Base-by-base conservation (phyloP, 805 yeast genomes). In the Komagataella populi region DNA sequence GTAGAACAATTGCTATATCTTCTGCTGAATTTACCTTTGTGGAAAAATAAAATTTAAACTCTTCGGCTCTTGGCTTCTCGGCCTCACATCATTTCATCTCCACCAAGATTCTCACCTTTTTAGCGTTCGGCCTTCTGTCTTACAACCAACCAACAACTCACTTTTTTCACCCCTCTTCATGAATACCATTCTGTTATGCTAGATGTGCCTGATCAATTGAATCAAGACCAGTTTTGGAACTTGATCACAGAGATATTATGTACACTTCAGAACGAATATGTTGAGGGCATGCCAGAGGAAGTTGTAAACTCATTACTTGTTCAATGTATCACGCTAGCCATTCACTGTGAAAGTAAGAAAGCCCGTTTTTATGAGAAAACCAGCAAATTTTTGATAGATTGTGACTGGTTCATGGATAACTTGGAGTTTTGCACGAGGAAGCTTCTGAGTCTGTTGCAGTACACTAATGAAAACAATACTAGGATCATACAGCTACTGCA, bases 341-440 rank as follows among this genome's bases (percentile, higher is more conserved):
- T 48, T 4, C 50, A 51, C 3, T 20, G 17, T 14, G 57, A 54
- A 10, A 59, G 59, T 7, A 61, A 61, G 20, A 60, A 59, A 7
- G 53, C 52, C 47, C 52, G 46, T 14, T 67, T 67, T 49, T 64
- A 56, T 48, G 52, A 56, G n/a, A 46, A 58, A 12, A 55, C 60
- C 6, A 57, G 70, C 2, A 59, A 58, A 22, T 61, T 59, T 44
- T 45, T 68, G 14, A 48, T 63, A 14, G 54, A 57, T 3, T 59
- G 57, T 20, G 53, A 53, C 5, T 56, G 56, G 12, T 77, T 73
- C 55, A 65, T 65, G 44, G 50, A 56, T 1, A 67, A 75, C 51
- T 56, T 61, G 50, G 65, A 64, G 30, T 78, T 77, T 58, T 76
- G 81, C 52, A 55, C 77, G 3, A 64, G 81, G 45, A 78, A 78